Evolutionary conservation across 1,139 yeast species (phyloP), one percentile per base, ranked within the genome.

Genomic region (Meyerozyma carpophila): DNA sequence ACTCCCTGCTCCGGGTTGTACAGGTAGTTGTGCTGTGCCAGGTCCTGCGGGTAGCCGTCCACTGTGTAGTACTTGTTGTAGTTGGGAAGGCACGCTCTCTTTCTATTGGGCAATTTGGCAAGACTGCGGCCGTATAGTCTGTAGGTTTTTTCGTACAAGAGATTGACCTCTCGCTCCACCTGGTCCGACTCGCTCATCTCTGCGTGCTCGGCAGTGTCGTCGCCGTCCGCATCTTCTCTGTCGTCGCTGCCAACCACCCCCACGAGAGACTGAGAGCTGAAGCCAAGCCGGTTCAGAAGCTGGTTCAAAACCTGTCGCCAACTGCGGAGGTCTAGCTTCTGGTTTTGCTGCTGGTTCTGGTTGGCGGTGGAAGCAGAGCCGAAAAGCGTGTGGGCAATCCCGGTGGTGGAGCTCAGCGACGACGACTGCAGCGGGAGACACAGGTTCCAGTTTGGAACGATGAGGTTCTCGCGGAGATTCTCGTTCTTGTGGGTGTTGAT

Each of bases 401-500:
- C 37, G 6, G 48, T 46, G 8, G 46, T 50, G 39, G 49, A 41
- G 5, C 44, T 42, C 24, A 45, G 43, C 1, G 47, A 50, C 6
- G 61, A 51, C n/a, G 44, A 51, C 42, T 65, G 73, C 9, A 46
- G 48, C 0, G 74, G 73, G 21, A 73, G 56, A 47, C 77, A 72
- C 40, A 51, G 54, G 27, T 62, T 57, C 78, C 78, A 73, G 42
- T 63, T 62, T 4, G 78, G 78, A 3, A 73, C 77, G 39, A 73
- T 68, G 13, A 66, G 53, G 50, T 72, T 73, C 43, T 70, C 75
- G 37, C 53, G 54, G 41, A 72, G 55, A 53, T 72, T 68, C 49
- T 72, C 77, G 50, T 72, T 72, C 48, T 69, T 70, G 50, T 70
- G 77, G 8, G 76, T 72, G 50, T 73, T 70, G 46, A 73, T 71